phyloP scores from a whole-genome alignment of 257 asterid genomes.

The Penstemon davidsonii region DNA sequence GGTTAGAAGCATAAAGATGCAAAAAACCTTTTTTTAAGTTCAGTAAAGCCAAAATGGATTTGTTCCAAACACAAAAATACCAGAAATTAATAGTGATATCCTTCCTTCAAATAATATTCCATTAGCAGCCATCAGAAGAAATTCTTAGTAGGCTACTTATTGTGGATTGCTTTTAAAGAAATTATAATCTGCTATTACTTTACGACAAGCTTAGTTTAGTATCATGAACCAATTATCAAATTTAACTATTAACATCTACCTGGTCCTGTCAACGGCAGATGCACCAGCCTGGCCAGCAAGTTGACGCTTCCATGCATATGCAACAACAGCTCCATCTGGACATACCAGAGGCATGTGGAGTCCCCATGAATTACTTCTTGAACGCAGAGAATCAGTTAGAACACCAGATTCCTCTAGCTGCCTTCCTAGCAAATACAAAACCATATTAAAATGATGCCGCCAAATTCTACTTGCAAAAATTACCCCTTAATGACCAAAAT shows the following conservation, averaged over 20 bases:
- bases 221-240: background rate
- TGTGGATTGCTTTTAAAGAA: background rate
- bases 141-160: background rate
- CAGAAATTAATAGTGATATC: background rate
- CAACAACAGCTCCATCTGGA: conserved; percentile 98
- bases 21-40: too few relatives aligned
- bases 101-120: background rate
- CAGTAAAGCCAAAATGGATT: too few relatives aligned
- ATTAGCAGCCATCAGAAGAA: background rate
- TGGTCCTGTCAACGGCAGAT: conserved; percentile 96
- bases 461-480: background rate
- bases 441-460: background rate
- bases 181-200: background rate
- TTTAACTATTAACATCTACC: conserved; percentile 39
- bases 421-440: conserved; percentile 52
- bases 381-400: conserved; percentile 79
- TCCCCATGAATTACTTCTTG: conserved; percentile 97
- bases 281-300: conserved; percentile 99
- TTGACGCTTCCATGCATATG: conserved; percentile 99
- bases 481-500: conserved; percentile 8
- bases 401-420: conserved; percentile 96
- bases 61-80: background rate
- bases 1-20: too few relatives aligned
- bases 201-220: background rate
- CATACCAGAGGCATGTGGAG: conserved; percentile 98